These are phyloP conservation scores for Linnemannia zychae DNA, from an alignment of 192 early-diverging fungal species.

Conservation along the genomic window DNA sequence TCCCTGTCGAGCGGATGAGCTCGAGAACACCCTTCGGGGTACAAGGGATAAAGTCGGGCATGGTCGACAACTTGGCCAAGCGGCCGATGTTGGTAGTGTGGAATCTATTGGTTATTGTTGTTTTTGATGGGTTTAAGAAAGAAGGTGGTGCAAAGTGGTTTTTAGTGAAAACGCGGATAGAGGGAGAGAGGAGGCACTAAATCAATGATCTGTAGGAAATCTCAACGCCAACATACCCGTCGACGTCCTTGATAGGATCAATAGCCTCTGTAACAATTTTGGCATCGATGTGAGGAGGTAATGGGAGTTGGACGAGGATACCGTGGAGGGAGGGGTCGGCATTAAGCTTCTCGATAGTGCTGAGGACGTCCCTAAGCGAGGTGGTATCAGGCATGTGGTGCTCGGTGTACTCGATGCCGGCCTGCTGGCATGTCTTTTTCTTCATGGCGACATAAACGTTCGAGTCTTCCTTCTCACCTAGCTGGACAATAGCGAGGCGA, in stretches of 20 bases:
- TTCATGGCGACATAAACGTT: conserved; percentile 95
- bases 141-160: not conserved
- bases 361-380: conserved; percentile 67
- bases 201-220: not conserved
- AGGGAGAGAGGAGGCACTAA: not conserved
- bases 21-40: conserved; percentile 96
- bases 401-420: conserved; percentile 50
- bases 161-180: not conserved
- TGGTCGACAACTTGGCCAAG: conserved; percentile 83
- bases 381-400: conserved; percentile 39
- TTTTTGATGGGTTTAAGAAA: not conserved
- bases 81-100: conserved; percentile 95
- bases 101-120: conserved; percentile 73
- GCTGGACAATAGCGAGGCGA: conserved; percentile 91
- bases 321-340: conserved; percentile 89
- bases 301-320: conserved; percentile 95
- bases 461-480: conserved; percentile 95
- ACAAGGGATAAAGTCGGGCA: conserved; percentile 93
- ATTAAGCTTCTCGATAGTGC: conserved; percentile 79
- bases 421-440: conserved; percentile 88
- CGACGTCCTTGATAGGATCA: conserved; percentile 93
- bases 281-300: conserved; percentile 90
- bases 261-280: conserved; percentile 88
- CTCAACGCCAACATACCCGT: conserved; percentile 73
- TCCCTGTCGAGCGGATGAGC: conserved; percentile 79